These are phyloP conservation scores for Verticillium klebahnii DNA, from an alignment of 2,329 filamentous ascomycete species.

Conservation along the genomic window DNA sequence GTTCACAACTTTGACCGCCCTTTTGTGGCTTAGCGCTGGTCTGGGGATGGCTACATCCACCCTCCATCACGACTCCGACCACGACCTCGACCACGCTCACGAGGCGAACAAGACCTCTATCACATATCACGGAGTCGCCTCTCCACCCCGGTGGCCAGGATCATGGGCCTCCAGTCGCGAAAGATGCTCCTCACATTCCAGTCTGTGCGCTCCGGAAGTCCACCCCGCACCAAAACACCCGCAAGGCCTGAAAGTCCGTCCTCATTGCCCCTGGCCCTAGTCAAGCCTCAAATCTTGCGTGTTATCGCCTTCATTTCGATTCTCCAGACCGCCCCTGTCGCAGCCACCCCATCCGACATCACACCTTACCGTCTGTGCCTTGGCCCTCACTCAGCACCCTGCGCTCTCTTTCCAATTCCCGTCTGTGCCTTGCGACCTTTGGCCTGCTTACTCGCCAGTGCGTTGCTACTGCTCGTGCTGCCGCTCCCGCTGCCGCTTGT, in stretches of 20 bases:
- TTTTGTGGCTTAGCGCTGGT: background rate
- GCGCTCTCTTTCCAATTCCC: background rate
- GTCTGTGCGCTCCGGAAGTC: conserved; percentile 4
- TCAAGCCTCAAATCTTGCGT: conserved; percentile 8
- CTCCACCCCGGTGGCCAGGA: background rate
- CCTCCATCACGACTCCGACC: background rate
- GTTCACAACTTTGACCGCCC: background rate
- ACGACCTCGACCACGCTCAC: background rate
- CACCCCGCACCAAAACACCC: background rate
- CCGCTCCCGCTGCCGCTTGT: conserved; percentile 1
- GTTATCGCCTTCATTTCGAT: conserved; percentile 3
- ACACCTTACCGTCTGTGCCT: background rate
- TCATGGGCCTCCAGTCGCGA: background rate
- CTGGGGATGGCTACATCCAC: conserved; percentile 1
- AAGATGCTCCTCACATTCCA: background rate
- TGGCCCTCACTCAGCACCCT: background rate
- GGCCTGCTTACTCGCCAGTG: background rate
- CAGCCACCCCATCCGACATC: background rate
- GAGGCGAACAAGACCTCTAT: background rate
- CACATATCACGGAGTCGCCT: background rate
- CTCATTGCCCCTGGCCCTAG: background rate
- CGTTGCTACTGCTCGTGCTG: background rate
- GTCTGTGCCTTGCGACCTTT: background rate
- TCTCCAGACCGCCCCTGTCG: background rate
- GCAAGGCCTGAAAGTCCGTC: background rate